Conservation (phyloP, 768 basidiomycete species). For the Kwoniella sp. region DNA sequence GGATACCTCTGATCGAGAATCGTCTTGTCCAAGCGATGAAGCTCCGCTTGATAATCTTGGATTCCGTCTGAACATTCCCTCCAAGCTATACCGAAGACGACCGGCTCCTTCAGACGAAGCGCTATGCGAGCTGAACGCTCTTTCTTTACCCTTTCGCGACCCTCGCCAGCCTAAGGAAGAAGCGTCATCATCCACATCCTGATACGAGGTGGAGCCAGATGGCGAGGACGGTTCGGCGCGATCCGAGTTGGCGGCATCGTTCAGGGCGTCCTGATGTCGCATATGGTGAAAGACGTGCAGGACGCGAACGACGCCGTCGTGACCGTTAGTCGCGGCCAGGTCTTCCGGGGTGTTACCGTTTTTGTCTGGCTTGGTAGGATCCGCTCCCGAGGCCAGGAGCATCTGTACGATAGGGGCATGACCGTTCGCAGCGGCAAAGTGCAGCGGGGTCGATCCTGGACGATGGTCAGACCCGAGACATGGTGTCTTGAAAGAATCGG, state of each 20-base stretch:
- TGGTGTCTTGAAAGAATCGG: not conserved
- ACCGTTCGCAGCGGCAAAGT: slow-evolving; percentile 94
- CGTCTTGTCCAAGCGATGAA: not conserved
- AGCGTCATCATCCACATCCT: slow-evolving; percentile 15
- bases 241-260: slow-evolving; percentile 15
- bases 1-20: slow-evolving; percentile 7
- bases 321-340: slow-evolving; percentile 74
- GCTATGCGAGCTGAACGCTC: slow-evolving; percentile 32
- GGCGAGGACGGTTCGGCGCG: slow-evolving; percentile 15
- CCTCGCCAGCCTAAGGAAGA: slow-evolving; percentile 11
- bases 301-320: slow-evolving; percentile 69
- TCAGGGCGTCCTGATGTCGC: slow-evolving; percentile 19
- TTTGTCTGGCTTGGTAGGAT: slow-evolving; percentile 77
- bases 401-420: slow-evolving; percentile 71
- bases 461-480: slow-evolving; percentile 4
- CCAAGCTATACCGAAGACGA: slow-evolving; percentile 29
- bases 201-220: slow-evolving; percentile 9
- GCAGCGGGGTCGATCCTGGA: slow-evolving; percentile 80
- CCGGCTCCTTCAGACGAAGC: slow-evolving; percentile 20
- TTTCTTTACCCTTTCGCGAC: slow-evolving; percentile 36
- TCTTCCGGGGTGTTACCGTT: slow-evolving; percentile 82
- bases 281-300: slow-evolving; percentile 60
- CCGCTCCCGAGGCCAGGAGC: slow-evolving; percentile 79
- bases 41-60: slow-evolving; percentile 5
- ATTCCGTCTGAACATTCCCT: slow-evolving; percentile 22